Conservation (phyloP, 1,139 yeast genomes). For the Pichia sp. region DNA sequence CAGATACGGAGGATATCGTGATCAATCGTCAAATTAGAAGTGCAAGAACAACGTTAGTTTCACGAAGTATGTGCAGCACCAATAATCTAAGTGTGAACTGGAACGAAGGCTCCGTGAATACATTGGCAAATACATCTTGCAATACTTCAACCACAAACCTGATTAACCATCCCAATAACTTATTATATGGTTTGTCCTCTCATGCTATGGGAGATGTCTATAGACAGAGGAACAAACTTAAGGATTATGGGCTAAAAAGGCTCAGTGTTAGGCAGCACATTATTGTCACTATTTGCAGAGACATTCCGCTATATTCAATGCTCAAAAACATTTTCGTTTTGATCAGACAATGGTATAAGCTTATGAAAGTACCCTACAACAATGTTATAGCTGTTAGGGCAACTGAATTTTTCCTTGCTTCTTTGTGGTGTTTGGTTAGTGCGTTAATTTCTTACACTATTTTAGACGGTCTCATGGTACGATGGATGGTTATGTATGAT, state of each 20-base stretch:
- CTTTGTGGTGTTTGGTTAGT: conserved; percentile 79
- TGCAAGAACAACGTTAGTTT: too few species aligned
- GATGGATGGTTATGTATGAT: conserved; percentile 91
- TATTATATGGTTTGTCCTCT: conserved; percentile 21
- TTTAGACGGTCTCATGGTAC: conserved; percentile 80
- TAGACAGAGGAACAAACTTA: conserved; percentile 31
- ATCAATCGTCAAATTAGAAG: too few species aligned
- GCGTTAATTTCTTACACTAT: conserved; percentile 80
- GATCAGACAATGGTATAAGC: conserved; percentile 20
- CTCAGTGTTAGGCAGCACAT: conserved; percentile 73
- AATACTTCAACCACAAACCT: too few species aligned
- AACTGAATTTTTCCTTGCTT: conserved; percentile 65
- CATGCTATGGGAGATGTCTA: conserved; percentile 24
- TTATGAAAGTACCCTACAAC: conserved; percentile 14
- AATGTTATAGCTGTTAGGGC: conserved; percentile 50
- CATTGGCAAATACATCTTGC: too few species aligned
- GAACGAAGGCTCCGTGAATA: too few species aligned
- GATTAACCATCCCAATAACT: too few species aligned
- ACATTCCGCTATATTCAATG: conserved; percentile 42
- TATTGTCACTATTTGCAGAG: conserved; percentile 65
- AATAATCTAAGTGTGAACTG: too few species aligned
- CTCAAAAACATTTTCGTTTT: conserved; percentile 23
- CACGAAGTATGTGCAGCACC: too few species aligned
- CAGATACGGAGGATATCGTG: too few species aligned
- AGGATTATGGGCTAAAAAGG: conserved; percentile 55